Conservation (phyloP, 148 eudicot genomes). For the Linanthus parryae region DNA sequence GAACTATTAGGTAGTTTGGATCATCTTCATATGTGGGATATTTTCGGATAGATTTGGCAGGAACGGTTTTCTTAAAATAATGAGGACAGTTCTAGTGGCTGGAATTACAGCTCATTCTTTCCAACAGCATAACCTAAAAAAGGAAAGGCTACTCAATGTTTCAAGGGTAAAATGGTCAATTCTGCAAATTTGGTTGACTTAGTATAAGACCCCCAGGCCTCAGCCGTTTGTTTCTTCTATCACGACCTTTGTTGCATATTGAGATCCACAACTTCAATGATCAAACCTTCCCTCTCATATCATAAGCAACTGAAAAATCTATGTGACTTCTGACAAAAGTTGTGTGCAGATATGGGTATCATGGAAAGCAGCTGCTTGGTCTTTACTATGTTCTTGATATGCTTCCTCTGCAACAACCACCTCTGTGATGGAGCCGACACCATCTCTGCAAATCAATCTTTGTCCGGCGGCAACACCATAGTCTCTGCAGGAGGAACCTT, state of each 20-base stretch:
- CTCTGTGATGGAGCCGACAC: constrained; percentile 13
- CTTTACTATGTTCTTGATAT: neutral
- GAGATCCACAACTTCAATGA: too few species aligned
- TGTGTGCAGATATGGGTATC: neutral
- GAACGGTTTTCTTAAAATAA: too few species aligned
- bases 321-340: too few species aligned
- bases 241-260: neutral
- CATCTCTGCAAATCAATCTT: constrained; percentile 15
- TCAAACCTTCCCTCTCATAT: too few species aligned
- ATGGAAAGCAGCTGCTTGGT: neutral
- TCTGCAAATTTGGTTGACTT: neutral
- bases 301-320: too few species aligned
- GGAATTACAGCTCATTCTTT: too few species aligned
- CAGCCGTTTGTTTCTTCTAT: neutral
- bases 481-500: constrained; percentile 31
- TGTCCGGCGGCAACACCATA: constrained; percentile 43
- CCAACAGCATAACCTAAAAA: too few species aligned
- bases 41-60: too few species aligned
- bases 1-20: too few species aligned
- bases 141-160: neutral
- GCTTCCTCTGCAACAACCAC: constrained; percentile 1
- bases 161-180: constrained; percentile 4
- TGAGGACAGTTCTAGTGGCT: too few species aligned
- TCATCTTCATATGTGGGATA: too few species aligned
- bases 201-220: neutral